Conservation (phyloP, 2,329 filamentous ascomycete genomes). For the Verticillium longisporum region DNA sequence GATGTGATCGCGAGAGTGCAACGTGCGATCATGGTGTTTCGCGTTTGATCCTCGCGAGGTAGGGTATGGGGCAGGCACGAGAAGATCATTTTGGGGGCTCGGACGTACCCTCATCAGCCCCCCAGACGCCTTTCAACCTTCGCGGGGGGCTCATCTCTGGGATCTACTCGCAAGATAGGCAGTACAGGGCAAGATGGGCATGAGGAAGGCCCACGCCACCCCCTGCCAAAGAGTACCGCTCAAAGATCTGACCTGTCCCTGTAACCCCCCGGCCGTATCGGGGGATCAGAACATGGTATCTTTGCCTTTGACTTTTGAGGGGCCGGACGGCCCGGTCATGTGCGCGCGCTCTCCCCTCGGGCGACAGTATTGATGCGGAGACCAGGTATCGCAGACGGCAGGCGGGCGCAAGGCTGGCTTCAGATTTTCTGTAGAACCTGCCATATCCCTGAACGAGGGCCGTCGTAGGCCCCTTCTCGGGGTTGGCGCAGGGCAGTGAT, state of each 20-base stretch:
- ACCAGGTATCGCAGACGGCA: not conserved
- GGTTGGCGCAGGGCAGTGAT: not conserved
- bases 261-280: not conserved
- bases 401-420: not conserved
- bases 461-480: not conserved
- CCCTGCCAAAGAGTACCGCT: not conserved
- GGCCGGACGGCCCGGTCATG: not conserved
- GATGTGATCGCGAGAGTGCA: not conserved
- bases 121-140: not conserved
- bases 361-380: not conserved
- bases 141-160: not conserved
- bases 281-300: not conserved
- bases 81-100: not conserved
- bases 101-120: not conserved
- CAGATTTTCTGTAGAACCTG: not conserved
- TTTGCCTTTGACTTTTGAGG: not conserved
- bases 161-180: not conserved
- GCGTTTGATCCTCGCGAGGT: not conserved
- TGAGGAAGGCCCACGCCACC: not conserved
- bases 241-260: not conserved
- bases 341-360: not conserved
- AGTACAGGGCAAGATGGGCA: not conserved
- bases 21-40: not conserved
- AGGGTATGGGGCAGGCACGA: not conserved
- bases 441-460: not conserved